A percentile compares a stretch with the other conserved stretches of the same genome.
phyloP scores from a whole-genome alignment of 495 filamentous ascomycete genomes.

The Aspergillus asperescens region DNA sequence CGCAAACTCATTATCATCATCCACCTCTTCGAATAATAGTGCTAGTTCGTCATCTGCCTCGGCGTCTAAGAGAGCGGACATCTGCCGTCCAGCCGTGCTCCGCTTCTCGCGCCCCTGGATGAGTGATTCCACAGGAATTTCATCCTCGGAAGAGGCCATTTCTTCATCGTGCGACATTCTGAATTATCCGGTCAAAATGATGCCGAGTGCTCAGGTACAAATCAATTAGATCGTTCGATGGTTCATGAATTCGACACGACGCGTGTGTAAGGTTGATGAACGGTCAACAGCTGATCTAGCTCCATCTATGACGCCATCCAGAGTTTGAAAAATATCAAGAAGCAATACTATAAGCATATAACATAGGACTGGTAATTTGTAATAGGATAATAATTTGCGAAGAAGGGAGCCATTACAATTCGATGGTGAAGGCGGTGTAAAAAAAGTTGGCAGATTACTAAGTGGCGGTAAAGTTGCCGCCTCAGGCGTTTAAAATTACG shows the following conservation, averaged over 20 bases:
- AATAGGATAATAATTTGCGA: neutral
- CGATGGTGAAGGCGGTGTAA: neutral
- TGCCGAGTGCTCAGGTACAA: neutral
- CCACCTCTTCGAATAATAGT: slow-evolving; percentile 77
- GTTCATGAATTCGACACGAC: neutral
- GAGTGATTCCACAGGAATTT: slow-evolving; percentile 61
- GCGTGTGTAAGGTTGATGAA: neutral
- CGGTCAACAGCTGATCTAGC: neutral
- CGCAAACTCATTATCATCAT: slow-evolving; percentile 75
- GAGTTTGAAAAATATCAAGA: neutral
- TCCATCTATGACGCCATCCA: neutral
- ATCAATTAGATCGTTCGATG: neutral
- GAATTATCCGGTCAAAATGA: neutral
- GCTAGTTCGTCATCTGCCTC: slow-evolving; percentile 75
- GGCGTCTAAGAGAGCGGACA: slow-evolving; percentile 72
- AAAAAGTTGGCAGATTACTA: neutral
- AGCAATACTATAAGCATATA: neutral
- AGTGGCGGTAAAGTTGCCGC: neutral
- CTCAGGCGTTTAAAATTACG: neutral
- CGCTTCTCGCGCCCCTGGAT: slow-evolving; percentile 72
- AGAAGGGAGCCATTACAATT: neutral
- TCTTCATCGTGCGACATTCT: slow-evolving; percentile 31
- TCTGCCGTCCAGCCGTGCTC: slow-evolving; percentile 78
- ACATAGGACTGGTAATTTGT: neutral
- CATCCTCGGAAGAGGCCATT: slow-evolving; percentile 34